phyloP scores from a whole-genome alignment of 2,329 filamentous ascomycete species.

The Colletotrichum liriopes region DNA sequence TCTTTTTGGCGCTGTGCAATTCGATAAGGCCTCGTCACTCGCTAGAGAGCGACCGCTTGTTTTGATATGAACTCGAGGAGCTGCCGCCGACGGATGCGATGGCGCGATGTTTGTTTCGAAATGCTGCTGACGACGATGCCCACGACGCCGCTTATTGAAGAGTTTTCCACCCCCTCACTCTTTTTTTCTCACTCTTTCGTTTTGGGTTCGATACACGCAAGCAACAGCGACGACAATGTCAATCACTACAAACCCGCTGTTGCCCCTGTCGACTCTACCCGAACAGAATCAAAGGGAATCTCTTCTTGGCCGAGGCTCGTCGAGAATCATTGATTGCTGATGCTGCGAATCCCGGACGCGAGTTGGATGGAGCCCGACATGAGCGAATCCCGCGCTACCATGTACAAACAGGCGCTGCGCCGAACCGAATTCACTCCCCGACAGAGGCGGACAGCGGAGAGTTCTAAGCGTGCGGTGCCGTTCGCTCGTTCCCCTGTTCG shows the following conservation, averaged over 20 bases:
- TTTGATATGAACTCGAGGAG: conserved; percentile 24
- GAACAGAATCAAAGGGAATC: neutral
- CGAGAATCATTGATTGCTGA: neutral
- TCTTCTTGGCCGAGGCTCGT: conserved; percentile 8
- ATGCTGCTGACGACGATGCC: conserved; percentile 34
- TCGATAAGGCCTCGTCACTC: conserved; percentile 34
- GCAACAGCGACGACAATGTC: conserved; percentile 2
- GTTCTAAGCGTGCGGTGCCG: conserved; percentile 17
- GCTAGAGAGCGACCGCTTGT: conserved; percentile 23
- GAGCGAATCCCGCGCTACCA: conserved; percentile 11
- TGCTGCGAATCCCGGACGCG: conserved; percentile 18
- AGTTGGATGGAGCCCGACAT: conserved; percentile 15
- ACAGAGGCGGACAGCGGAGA: conserved; percentile 21
- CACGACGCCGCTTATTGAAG: conserved; percentile 20
- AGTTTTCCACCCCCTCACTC: neutral
- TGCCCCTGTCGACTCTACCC: conserved; percentile 3
- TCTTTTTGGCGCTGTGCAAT: conserved; percentile 13
- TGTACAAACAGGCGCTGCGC: neutral
- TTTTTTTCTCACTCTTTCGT: neutral
- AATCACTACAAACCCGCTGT: conserved; percentile 1
- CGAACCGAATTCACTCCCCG: conserved; percentile 18
- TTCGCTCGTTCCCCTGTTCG: conserved; percentile 14
- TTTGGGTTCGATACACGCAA: neutral
- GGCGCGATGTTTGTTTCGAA: conserved; percentile 23
- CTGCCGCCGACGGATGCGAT: conserved; percentile 9